phyloP scores from a whole-genome alignment of 2,329 filamentous ascomycete species.

The Aspergillus aculeatinus region DNA sequence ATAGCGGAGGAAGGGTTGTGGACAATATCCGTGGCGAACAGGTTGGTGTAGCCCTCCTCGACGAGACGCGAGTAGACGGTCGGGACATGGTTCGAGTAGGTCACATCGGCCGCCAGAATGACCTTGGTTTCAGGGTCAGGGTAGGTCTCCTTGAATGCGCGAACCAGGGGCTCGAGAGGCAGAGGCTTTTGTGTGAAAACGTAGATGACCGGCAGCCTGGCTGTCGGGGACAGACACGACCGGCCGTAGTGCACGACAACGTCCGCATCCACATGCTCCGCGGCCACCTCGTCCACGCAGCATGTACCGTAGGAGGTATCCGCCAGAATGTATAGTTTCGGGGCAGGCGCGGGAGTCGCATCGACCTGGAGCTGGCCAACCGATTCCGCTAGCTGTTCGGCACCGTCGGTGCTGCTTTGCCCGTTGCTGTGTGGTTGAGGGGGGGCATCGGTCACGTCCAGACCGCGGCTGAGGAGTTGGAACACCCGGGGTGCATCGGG shows the following conservation, averaged over 20 bases:
- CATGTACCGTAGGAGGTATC: conserved; percentile 97
- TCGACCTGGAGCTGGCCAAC: conserved; percentile 29
- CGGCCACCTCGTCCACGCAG: conserved; percentile 94
- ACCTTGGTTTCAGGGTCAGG: conserved; percentile 62
- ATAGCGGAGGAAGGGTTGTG: conserved; percentile 77
- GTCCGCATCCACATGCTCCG: conserved; percentile 87
- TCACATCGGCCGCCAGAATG: conserved; percentile 85
- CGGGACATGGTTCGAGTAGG: conserved; percentile 73
- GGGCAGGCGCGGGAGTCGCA: conserved; percentile 25
- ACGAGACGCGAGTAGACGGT: conserved; percentile 56
- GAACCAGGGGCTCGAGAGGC: conserved; percentile 57
- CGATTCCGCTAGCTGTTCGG: conserved; percentile 23
- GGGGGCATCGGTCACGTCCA: conserved; percentile 37
- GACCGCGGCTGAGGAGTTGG: conserved; percentile 58
- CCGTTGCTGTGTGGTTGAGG: conserved; percentile 12
- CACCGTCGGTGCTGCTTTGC: conserved; percentile 6
- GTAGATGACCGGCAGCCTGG: conserved; percentile 81
- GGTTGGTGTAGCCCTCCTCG: conserved; percentile 64
- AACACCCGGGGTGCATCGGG: conserved; percentile 79
- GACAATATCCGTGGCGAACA: conserved; percentile 70
- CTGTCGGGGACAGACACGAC: conserved; percentile 86
- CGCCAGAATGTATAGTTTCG: conserved; percentile 75
- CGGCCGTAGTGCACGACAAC: conserved; percentile 93
- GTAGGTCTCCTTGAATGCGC: conserved; percentile 69
- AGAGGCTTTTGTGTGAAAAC: conserved; percentile 78